Conservation (phyloP, 2,329 filamentous ascomycete species). For the Xylaria multiplex region DNA sequence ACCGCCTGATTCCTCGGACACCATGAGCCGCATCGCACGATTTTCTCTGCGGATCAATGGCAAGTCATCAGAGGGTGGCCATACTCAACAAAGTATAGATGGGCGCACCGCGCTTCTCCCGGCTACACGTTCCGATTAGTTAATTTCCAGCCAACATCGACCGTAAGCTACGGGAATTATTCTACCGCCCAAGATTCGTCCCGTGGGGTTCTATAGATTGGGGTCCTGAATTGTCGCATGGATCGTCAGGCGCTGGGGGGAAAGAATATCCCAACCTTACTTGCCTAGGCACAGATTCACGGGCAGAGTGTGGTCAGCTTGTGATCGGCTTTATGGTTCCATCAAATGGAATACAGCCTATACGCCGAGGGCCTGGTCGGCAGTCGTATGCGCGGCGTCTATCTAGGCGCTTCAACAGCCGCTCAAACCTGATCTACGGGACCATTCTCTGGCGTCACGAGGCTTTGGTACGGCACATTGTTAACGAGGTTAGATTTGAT, state of each 20-base stretch:
- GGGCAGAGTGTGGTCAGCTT: slow-evolving; percentile 16
- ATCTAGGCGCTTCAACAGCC: slow-evolving; percentile 40
- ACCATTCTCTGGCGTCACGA: slow-evolving; percentile 28
- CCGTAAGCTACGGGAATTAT: slow-evolving; percentile 40
- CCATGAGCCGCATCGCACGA: slow-evolving; percentile 40
- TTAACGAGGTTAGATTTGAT: slow-evolving; percentile 5
- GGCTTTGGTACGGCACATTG: slow-evolving; percentile 17
- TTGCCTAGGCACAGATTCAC: slow-evolving; percentile 8
- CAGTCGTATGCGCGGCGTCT: slow-evolving; percentile 41
- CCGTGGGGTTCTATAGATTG: slow-evolving; percentile 36
- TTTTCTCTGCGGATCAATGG: slow-evolving; percentile 38
- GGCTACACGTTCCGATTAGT: slow-evolving; percentile 45
- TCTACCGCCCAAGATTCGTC: slow-evolving; percentile 32
- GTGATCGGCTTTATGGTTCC: slow-evolving; percentile 22
- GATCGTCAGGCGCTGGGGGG: slow-evolving; percentile 31
- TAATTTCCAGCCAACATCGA: slow-evolving; percentile 44
- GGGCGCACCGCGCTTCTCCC: slow-evolving; percentile 36
- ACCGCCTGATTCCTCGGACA: slow-evolving; percentile 26
- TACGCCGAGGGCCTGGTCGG: slow-evolving; percentile 36
- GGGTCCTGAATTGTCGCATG: slow-evolving; percentile 22
- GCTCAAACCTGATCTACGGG: slow-evolving; percentile 25
- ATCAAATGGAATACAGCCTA: slow-evolving; percentile 44
- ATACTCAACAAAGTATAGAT: slow-evolving; percentile 42
- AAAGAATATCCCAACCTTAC: slow-evolving; percentile 36
- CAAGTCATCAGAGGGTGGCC: slow-evolving; percentile 35